A percentile compares a stretch with the other conserved stretches of the same genome.
Conservation (phyloP, 106 monocot species). For the Gastrodia elata region DNA sequence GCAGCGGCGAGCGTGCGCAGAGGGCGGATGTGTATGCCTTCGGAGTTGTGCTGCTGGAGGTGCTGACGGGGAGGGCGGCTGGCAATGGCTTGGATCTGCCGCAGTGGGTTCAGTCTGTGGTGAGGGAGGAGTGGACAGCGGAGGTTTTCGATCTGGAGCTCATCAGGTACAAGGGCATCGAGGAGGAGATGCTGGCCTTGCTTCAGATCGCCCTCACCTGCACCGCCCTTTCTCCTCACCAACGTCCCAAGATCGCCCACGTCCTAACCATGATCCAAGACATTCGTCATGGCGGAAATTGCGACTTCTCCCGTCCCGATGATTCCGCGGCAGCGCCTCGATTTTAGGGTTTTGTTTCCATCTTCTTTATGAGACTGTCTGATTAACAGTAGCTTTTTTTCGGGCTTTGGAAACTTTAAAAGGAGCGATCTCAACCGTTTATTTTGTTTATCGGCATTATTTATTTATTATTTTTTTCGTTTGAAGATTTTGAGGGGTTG, state of each 20-base stretch:
- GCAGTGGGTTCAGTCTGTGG: conserved; percentile 89
- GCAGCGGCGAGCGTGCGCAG: conserved; percentile 35
- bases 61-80: conserved; percentile 64
- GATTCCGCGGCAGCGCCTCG: conserved; percentile 11
- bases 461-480: too few relatives aligned
- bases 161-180: conserved; percentile 80
- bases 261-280: conserved; percentile 53
- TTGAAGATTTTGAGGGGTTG: too few relatives aligned
- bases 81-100: conserved; percentile 30
- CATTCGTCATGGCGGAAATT: conserved; percentile 16
- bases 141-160: conserved; percentile 98
- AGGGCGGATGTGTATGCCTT: conserved; percentile 71
- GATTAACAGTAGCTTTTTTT: too few relatives aligned
- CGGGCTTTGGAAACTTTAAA: too few relatives aligned
- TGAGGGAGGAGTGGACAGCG: conserved; percentile 93
- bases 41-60: conserved; percentile 75
- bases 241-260: conserved; percentile 50
- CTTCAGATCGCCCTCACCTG: conserved; percentile 79
- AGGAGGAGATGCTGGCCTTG: conserved; percentile 89
- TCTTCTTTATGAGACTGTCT: too few relatives aligned
- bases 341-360: too few relatives aligned
- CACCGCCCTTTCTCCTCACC: conserved; percentile 39
- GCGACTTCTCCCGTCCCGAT: conserved; percentile 52
- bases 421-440: too few relatives aligned
- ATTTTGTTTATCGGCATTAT: too few relatives aligned